phyloP scores from a whole-genome alignment of 257 asterid genomes.

The Nicotiana tabacum region DNA sequence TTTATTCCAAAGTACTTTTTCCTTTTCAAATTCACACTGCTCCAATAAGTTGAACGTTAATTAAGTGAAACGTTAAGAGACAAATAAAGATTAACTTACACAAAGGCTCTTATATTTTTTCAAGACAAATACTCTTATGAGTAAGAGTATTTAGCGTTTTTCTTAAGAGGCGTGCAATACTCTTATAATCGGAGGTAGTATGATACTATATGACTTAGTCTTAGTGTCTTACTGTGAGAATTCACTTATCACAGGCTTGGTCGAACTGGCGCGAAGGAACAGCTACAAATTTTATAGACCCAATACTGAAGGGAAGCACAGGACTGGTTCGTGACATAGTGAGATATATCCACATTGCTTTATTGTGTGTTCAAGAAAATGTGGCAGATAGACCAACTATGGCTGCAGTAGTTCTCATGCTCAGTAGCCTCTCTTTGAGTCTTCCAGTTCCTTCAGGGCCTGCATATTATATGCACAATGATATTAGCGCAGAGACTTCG shows the following conservation, averaged over 20 bases:
- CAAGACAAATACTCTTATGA: neutral
- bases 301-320: neutral
- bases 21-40: neutral
- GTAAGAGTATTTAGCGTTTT: neutral
- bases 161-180: neutral
- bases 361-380: conserved; percentile 30
- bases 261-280: conserved; percentile 17
- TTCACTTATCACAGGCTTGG: conserved; percentile 19
- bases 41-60: neutral
- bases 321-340: conserved; percentile 4
- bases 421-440: conserved; percentile 11
- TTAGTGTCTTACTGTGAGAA: no score
- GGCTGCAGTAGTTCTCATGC: conserved; percentile 28
- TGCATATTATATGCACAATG: conserved; percentile 5
- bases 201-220: neutral
- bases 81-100: neutral
- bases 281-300: conserved; percentile 17
- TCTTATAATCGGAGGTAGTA: no score
- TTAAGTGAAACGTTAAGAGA: neutral
- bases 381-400: conserved; percentile 25
- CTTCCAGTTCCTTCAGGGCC: conserved; percentile 22
- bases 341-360: conserved; percentile 23
- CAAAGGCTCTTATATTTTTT: neutral
- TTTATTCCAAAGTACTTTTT: no score
- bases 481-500: neutral